Conservation (phyloP, 148 eudicot species). For the Vaccinium darrowii region DNA sequence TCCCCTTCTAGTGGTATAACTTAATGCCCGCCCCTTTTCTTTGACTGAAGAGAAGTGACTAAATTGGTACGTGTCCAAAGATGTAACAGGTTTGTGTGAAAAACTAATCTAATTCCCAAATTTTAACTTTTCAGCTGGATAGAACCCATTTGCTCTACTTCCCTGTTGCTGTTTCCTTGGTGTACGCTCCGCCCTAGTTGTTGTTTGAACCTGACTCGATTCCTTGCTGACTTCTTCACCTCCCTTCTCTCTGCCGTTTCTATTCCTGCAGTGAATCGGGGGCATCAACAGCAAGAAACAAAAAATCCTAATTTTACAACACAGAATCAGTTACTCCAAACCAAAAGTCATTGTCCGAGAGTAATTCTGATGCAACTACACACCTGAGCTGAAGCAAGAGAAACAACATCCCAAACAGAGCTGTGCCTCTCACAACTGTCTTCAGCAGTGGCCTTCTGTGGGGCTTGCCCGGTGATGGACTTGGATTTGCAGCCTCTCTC, state of each 20-base stretch:
- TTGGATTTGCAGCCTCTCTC: neutral
- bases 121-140: constrained; percentile 47
- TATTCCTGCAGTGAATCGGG: constrained; percentile 24
- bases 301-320: neutral
- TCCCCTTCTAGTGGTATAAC: neutral
- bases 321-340: neutral
- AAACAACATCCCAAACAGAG: constrained; percentile 57
- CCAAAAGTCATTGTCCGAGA: neutral
- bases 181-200: constrained; percentile 12
- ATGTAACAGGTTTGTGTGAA: neutral
- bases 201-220: constrained; percentile 10
- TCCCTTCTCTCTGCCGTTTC: constrained; percentile 19
- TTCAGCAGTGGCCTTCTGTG: constrained; percentile 40
- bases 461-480: constrained; percentile 27
- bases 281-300: neutral
- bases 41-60: neutral
- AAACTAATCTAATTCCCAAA: constrained; percentile 28
- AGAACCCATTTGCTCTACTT: constrained; percentile 31
- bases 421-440: constrained; percentile 62
- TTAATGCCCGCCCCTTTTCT: neutral
- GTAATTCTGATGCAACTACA: constrained; percentile 1
- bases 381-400: constrained; percentile 68
- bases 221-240: constrained; percentile 13
- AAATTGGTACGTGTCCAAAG: neutral
- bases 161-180: constrained; percentile 24